These are phyloP conservation scores for Hyphopichia wangnamkhiaoensis DNA, from an alignment of 1,139 yeast species.

Conservation along the genomic window DNA sequence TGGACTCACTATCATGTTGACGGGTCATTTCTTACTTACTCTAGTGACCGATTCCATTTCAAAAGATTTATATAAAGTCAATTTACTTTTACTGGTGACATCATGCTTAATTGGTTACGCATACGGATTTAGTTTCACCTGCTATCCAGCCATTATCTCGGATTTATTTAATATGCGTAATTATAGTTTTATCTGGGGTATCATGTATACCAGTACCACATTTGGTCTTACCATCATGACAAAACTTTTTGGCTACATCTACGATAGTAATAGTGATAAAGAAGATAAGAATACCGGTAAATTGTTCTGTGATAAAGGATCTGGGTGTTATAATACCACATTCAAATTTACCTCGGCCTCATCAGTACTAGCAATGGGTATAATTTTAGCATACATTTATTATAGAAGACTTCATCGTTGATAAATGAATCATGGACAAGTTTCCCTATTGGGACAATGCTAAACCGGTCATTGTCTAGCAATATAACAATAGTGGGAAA, in stretches of 20 bases:
- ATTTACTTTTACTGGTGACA: slow-evolving; percentile 43
- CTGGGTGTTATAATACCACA: slow-evolving; percentile 39
- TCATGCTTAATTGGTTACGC: slow-evolving; percentile 68
- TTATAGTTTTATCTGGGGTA: slow-evolving; percentile 82
- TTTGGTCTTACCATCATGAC: slow-evolving; percentile 38
- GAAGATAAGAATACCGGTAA: slow-evolving; percentile 21
- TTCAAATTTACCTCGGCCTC: slow-evolving; percentile 35
- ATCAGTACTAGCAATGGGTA: slow-evolving; percentile 23
- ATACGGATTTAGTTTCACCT: slow-evolving; percentile 81
- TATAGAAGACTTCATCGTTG: not conserved
- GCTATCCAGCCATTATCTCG: slow-evolving; percentile 77
- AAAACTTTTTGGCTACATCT: slow-evolving; percentile 40
- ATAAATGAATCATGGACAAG: not conserved
- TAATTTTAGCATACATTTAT: slow-evolving; percentile 26
- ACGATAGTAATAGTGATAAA: slow-evolving; percentile 34
- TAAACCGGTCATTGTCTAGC: no score
- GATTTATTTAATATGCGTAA: slow-evolving; percentile 73
- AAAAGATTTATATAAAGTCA: slow-evolving; percentile 25
- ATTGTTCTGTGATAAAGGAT: slow-evolving; percentile 39
- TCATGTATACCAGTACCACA: slow-evolving; percentile 59
- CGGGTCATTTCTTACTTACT: slow-evolving; percentile 45
- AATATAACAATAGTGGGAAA: no score
- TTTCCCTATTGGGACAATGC: no score
- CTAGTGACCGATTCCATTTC: slow-evolving; percentile 25
- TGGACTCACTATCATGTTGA: slow-evolving; percentile 43